Base-by-base conservation (phyloP, 331 rosid genomes). In the Quercus phellos region DNA sequence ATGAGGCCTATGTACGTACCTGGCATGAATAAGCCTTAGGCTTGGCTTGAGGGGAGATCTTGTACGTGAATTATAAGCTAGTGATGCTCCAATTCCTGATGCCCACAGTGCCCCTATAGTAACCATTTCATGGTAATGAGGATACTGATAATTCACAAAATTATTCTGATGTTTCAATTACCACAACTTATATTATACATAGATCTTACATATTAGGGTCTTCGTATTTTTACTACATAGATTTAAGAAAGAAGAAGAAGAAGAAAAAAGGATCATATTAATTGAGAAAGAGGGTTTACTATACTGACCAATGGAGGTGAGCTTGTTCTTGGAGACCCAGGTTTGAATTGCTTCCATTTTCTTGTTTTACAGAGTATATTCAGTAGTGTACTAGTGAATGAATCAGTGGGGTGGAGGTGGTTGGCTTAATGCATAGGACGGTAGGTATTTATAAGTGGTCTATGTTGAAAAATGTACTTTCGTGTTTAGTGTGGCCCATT, bases 21-120 rank as follows among this genome's bases (percentile, higher is more conserved):
- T 91, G 27, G 98, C 98, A 86, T 93, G 97, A 53, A 93, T 93
- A 61, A 93, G 97, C 82, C 89, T 83, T 5, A 93, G 95, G 74
- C 97, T 93, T 60, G 95, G 93, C 85, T 93, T 93, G 82, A 90
- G 73, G 6, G 84, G 86, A 51, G 95, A 78, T 68, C 84, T 84
- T 29, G 70, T 53, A 21, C 85, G 72, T 75, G 97, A 71, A 79
- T 88, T 55, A 56, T 84, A 84, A 16, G 84, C 80, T 4, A 93
- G 85, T 6, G 98, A 83, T 63, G 92, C 95, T 67, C 91, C 98
- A 19, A 93, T 81, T 61, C 95, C 98, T n/a, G 92, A 46, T 3
- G 95, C 95, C 98, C 98, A 93, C 1, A 93, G 63, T 4, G 87
- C 89, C n/a, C 92, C 98, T 93, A 77, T 69, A 73, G 38, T 24